Percentiles rank a stretch among this genome's conserved stretches.
Evolutionary conservation across 1,139 yeast genomes (phyloP).

Genomic region (Wickerhamomyces sp.): DNA sequence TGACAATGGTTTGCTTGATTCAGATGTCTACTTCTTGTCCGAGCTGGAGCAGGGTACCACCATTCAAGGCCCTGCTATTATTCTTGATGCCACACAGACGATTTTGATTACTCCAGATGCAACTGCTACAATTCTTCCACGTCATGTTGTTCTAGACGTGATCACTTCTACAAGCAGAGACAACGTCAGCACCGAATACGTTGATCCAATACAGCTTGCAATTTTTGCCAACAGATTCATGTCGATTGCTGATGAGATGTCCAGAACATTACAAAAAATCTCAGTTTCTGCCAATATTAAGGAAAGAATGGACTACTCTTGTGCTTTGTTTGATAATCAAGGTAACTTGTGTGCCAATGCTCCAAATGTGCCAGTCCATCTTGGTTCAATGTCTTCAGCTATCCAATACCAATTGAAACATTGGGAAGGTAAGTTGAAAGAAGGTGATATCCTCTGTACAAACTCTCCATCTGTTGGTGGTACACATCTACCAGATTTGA

Average conservation of each 20-base stretch:
- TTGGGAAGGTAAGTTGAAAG: slow-evolving; percentile 46
- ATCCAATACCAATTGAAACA: slow-evolving; percentile 46
- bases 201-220: slow-evolving; percentile 53
- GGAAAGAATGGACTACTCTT: slow-evolving; percentile 56
- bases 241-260: slow-evolving; percentile 66
- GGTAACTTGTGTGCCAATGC: slow-evolving; percentile 62
- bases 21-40: slow-evolving; percentile 34
- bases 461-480: slow-evolving; percentile 62
- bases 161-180: slow-evolving; percentile 24
- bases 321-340: slow-evolving; percentile 51
- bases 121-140: slow-evolving; percentile 34
- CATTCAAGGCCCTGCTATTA: slow-evolving; percentile 42
- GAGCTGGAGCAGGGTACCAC: slow-evolving; percentile 30
- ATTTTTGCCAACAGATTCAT: slow-evolving; percentile 58
- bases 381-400: slow-evolving; percentile 61
- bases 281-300: slow-evolving; percentile 58
- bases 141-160: slow-evolving; percentile 32
- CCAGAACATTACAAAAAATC: slow-evolving; percentile 55
- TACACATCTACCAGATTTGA: slow-evolving; percentile 66
- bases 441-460: slow-evolving; percentile 53
- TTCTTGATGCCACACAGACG: slow-evolving; percentile 46
- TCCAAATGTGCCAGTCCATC: slow-evolving; percentile 59
- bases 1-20: slow-evolving; percentile 32
- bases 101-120: slow-evolving; percentile 42
- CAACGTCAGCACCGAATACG: slow-evolving; percentile 28